Conservation (phyloP, 2,329 filamentous ascomycete species). For the Malbranchea zuffiana region DNA sequence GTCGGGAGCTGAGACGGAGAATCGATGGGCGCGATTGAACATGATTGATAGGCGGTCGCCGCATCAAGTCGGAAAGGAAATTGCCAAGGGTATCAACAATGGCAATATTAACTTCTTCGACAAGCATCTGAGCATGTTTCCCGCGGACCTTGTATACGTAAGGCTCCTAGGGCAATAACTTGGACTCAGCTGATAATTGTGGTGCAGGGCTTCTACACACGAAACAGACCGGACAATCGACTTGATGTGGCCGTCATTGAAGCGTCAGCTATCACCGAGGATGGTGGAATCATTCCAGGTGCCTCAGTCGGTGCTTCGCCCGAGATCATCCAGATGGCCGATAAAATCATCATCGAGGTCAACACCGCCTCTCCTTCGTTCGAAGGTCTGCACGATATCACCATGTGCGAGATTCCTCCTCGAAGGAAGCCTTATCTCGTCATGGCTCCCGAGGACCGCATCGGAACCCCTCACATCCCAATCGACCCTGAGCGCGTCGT, state of each 20-base stretch:
- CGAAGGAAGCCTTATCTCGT: slow-evolving; percentile 74
- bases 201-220: slow-evolving; percentile 64
- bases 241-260: slow-evolving; percentile 79
- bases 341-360: slow-evolving; percentile 88
- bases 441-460: slow-evolving; percentile 75
- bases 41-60: slow-evolving; percentile 81
- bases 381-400: slow-evolving; percentile 83
- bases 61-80: slow-evolving; percentile 83
- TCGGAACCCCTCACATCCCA: slow-evolving; percentile 71
- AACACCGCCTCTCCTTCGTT: slow-evolving; percentile 79
- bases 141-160: slow-evolving; percentile 71
- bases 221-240: slow-evolving; percentile 60
- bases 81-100: slow-evolving; percentile 80
- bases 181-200: background rate
- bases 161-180: slow-evolving; percentile 14
- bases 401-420: slow-evolving; percentile 74
- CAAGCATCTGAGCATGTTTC: slow-evolving; percentile 90
- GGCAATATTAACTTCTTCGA: slow-evolving; percentile 87
- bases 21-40: slow-evolving; percentile 76
- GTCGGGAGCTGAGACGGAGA: slow-evolving; percentile 80
- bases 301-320: slow-evolving; percentile 77
- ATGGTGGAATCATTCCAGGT: slow-evolving; percentile 79
- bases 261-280: slow-evolving; percentile 75
- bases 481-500: slow-evolving; percentile 77
- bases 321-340: slow-evolving; percentile 79